These are phyloP conservation scores for Begonia loranthoides DNA, from an alignment of 306 rosid genomes.

Conservation along the genomic window DNA sequence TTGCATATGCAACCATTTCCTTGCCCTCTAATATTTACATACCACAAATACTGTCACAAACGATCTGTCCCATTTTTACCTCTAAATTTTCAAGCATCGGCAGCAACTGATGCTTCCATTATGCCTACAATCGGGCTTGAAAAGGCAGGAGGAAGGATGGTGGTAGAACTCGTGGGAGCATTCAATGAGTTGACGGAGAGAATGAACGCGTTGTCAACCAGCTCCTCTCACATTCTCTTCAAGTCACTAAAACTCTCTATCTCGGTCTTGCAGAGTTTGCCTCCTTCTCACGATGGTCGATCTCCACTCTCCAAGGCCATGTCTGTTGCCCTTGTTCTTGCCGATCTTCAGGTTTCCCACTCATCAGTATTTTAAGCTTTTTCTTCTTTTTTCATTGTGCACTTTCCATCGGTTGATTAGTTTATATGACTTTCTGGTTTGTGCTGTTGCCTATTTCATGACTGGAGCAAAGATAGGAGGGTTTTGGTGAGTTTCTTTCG, in stretches of 20 bases:
- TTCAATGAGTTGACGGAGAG: conserved; percentile 69
- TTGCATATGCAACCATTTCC: too few species aligned
- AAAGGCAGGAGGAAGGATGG: conserved; percentile 67
- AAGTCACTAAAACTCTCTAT: conserved; percentile 69
- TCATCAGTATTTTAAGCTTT: background rate
- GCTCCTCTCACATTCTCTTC: conserved; percentile 58
- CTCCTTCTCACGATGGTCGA: conserved; percentile 58
- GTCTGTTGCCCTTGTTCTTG: conserved; percentile 64
- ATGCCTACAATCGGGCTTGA: conserved; percentile 18
- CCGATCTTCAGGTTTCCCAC: conserved; percentile 54
- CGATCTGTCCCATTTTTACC: background rate
- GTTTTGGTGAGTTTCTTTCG: too few species aligned
- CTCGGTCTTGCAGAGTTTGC: conserved; percentile 45
- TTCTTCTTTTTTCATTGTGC: background rate
- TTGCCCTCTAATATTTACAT: too few species aligned
- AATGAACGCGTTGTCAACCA: conserved; percentile 39
- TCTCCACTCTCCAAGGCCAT: conserved; percentile 69
- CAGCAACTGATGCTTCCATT: conserved; percentile 2
- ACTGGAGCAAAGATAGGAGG: too few species aligned
- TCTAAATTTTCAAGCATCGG: conserved; percentile 2
- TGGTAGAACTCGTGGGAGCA: conserved; percentile 83
- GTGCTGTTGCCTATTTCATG: too few species aligned
- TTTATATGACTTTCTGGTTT: too few species aligned
- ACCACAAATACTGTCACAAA: too few species aligned
- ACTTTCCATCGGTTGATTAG: background rate